phyloP scores from a whole-genome alignment of 1,284 basidiomycete species.

The Boletellus deceptivus region DNA sequence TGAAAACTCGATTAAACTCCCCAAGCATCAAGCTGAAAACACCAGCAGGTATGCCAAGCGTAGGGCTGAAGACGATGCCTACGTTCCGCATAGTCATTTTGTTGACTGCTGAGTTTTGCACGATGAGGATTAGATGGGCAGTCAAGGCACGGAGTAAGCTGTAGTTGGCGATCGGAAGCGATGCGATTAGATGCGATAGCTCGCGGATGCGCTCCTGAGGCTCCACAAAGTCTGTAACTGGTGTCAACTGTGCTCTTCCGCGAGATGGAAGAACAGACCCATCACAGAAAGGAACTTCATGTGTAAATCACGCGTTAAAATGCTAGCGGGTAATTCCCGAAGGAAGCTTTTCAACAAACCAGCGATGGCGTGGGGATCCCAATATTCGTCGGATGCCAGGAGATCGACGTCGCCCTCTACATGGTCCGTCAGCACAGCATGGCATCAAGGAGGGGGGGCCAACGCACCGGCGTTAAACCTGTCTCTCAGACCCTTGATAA shows the following conservation, averaged over 20 bases:
- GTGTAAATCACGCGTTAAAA: conserved; percentile 90
- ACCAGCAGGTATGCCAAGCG: conserved; percentile 91
- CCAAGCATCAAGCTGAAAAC: conserved; percentile 91
- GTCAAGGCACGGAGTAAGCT: conserved; percentile 89
- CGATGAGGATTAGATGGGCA: conserved; percentile 94
- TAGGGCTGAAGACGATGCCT: conserved; percentile 96
- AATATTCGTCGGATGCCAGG: conserved; percentile 81
- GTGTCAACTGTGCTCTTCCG: conserved; percentile 9
- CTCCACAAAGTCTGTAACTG: conserved; percentile 74
- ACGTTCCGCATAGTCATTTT: conserved; percentile 99
- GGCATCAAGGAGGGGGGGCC: conserved; percentile 2
- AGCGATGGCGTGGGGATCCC: conserved; percentile 94
- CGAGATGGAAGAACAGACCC: conserved; percentile 50
- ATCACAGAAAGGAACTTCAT: conserved; percentile 87
- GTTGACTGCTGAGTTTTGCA: conserved; percentile 86
- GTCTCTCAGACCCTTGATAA: conserved; percentile 92
- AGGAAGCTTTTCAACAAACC: conserved; percentile 89
- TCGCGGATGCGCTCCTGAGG: conserved; percentile 86
- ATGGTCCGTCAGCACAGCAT: conserved; percentile 13
- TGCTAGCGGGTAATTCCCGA: conserved; percentile 86
- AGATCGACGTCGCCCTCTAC: conserved; percentile 91
- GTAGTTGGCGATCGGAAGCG: conserved; percentile 91
- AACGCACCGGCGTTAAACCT: conserved; percentile 82
- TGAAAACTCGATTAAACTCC: conserved; percentile 89
- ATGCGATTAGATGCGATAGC: conserved; percentile 81